phyloP scores from a whole-genome alignment of 2,329 filamentous ascomycete genomes.

The Xylariaceae sp. region DNA sequence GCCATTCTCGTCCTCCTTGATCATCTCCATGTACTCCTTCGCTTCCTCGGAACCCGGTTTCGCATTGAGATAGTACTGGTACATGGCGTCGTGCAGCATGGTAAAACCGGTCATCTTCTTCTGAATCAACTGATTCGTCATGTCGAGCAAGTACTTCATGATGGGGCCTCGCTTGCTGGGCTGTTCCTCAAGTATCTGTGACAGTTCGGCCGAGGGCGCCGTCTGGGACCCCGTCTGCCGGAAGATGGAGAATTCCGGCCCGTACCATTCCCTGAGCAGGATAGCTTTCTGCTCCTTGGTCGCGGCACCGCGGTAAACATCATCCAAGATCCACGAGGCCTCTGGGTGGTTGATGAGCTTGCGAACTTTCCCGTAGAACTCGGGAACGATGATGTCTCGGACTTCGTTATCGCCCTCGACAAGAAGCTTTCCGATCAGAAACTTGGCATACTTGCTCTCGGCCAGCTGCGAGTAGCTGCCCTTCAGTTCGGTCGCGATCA shows the following conservation, averaged over 20 bases:
- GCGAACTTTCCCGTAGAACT: slow-evolving; percentile 91
- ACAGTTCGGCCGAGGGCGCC: slow-evolving; percentile 58
- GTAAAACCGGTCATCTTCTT: slow-evolving; percentile 97
- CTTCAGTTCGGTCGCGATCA: slow-evolving; percentile 79
- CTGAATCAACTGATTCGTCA: slow-evolving; percentile 89
- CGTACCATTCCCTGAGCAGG: slow-evolving; percentile 92
- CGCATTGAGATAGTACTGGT: slow-evolving; percentile 85
- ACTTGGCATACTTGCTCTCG: slow-evolving; percentile 96
- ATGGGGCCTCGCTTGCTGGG: slow-evolving; percentile 84
- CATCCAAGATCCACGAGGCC: slow-evolving; percentile 94
- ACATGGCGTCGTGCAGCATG: slow-evolving; percentile 95
- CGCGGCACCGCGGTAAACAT: slow-evolving; percentile 85
- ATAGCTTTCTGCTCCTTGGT: slow-evolving; percentile 78
- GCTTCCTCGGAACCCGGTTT: slow-evolving; percentile 73
- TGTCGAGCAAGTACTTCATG: slow-evolving; percentile 74
- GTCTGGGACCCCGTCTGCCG: slow-evolving; percentile 44
- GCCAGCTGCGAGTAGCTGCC: slow-evolving; percentile 78
- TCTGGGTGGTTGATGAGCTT: slow-evolving; percentile 94
- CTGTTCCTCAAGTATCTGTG: slow-evolving; percentile 63
- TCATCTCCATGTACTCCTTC: slow-evolving; percentile 77
- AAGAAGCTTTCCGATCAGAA: slow-evolving; percentile 89
- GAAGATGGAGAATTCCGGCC: slow-evolving; percentile 82
- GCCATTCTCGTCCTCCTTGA: slow-evolving; percentile 86
- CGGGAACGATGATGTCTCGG: slow-evolving; percentile 79
- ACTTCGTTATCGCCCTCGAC: slow-evolving; percentile 86